Evolutionary conservation across 345 rosid species (phyloP), one percentile per base, ranked within the genome.

Genomic region (Litchi chinensis): DNA sequence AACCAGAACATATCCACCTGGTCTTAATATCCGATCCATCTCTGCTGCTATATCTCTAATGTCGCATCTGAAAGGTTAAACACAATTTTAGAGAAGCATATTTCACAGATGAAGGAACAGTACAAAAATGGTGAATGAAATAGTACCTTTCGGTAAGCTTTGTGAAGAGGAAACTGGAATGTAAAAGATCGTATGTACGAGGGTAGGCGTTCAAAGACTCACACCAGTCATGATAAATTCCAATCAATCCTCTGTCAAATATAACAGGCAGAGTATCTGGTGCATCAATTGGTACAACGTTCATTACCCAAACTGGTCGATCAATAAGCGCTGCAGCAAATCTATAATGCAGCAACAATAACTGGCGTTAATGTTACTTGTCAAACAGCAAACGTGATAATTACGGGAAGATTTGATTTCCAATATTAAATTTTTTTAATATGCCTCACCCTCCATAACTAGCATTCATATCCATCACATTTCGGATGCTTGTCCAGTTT

Each of bases 401-500:
- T 57, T 3, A 11, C 5, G 3, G 52, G 12, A 46, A 46, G 52
- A 46, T 8, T 46, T 46, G 52, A 46, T 46, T 46, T 46, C 7
- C 12, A 46, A 5, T 46, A 52, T 52, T 52, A 13, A 16, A 15
- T 8, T 8, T 8, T 46, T 46, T 46, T 8, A 10, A 8, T 50
- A 41, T 79, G 46, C 32, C 82, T 85, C 90, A 95, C 98, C 99
- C 92, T 92, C 99, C 99, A 83, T 73, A 91, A 75, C 96, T 93
- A 1, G 99, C 95, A 88, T 91, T 93, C 99, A 95, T 92, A 75
- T 95, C 99, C 92, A 95, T 91, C 79, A 93, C 90, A 79, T 93
- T 95, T 72, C 95, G 75, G 69, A 95, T 63, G 5, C 73, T 83
- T 0, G 91, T 78, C 98, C 98, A 93, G 84, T 89, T 93, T 74